Evolutionary conservation across 768 basidiomycete species (phyloP).

Genomic region (Dioszegia hungarica): DNA sequence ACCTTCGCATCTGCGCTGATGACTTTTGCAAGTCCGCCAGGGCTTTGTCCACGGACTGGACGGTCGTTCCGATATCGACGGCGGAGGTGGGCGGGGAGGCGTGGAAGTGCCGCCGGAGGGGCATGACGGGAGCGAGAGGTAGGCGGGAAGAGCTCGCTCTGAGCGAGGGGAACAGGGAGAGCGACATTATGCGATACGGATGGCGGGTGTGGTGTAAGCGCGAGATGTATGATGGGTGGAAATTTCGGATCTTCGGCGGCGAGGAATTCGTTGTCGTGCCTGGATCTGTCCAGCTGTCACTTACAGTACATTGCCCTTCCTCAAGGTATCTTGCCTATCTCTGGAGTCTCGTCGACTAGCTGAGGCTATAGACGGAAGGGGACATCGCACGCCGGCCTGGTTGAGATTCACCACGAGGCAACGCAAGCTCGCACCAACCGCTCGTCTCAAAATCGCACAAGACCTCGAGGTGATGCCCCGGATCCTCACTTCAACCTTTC

Average conservation of each 20-base stretch:
- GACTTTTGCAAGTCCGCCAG: conserved; percentile 1
- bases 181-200: background rate
- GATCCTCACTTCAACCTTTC: no score
- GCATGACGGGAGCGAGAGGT: background rate
- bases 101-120: background rate
- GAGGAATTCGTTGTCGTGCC: no score
- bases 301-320: no score
- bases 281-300: no score
- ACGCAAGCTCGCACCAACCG: no score
- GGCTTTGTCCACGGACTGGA: conserved; percentile 6
- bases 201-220: background rate
- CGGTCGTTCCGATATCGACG: conserved; percentile 2
- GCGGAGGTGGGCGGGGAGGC: background rate
- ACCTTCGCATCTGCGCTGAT: background rate
- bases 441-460: no score
- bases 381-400: no score
- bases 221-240: background rate
- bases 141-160: conserved; percentile 7
- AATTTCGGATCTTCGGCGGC: conserved; percentile 1
- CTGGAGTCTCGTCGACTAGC: no score
- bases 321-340: no score
- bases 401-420: no score
- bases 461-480: no score
- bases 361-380: no score
- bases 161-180: background rate